These are phyloP conservation scores for Tolypocladium paradoxum DNA, from an alignment of 2,329 filamentous ascomycete species.

Conservation along the genomic window DNA sequence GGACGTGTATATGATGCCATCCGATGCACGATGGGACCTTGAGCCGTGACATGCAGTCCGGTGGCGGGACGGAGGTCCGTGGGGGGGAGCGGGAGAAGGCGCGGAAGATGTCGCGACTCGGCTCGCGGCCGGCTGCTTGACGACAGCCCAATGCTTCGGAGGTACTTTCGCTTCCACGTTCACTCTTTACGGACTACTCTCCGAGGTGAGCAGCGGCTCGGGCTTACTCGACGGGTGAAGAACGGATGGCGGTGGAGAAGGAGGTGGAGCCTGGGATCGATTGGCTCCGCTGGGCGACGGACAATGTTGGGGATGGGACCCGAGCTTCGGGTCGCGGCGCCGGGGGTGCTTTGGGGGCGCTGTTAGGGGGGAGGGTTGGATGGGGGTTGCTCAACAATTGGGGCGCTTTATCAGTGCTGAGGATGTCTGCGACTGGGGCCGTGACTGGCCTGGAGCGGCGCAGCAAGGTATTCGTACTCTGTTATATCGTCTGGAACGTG, in stretches of 20 bases:
- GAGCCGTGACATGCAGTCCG: neutral
- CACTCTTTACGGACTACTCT: no score
- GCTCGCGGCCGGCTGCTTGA: no score
- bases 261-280: neutral
- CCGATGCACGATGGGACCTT: neutral
- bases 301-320: neutral
- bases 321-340: neutral
- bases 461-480: no score
- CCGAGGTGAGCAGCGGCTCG: neutral
- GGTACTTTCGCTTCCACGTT: no score
- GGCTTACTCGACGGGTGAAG: neutral
- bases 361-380: neutral
- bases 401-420: no score
- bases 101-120: neutral
- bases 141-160: neutral
- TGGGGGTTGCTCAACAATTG: conserved; percentile 8
- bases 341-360: neutral
- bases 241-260: neutral
- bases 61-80: neutral
- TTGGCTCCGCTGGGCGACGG: neutral
- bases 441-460: no score
- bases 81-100: neutral
- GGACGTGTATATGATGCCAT: neutral
- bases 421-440: no score
- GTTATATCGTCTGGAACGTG: neutral